Evolutionary conservation across 805 yeast genomes (phyloP).

Genomic region (Sugiyamaella lignohabitans): DNA sequence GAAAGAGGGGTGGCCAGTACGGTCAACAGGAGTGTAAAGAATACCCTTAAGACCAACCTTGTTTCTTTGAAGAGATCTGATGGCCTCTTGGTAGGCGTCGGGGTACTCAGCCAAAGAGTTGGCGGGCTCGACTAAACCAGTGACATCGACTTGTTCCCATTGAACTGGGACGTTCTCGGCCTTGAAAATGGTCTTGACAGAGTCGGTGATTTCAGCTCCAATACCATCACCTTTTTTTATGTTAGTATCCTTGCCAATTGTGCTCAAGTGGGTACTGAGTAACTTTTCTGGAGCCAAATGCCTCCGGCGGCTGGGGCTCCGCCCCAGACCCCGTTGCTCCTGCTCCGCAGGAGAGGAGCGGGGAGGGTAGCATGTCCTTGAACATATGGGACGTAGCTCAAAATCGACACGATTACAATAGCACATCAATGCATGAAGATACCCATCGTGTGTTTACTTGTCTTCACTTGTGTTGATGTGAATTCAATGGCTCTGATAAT

Average conservation of each 20-base stretch:
- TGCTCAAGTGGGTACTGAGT: neutral
- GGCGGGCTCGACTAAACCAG: conserved; percentile 42
- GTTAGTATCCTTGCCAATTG: conserved; percentile 4
- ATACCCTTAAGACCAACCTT: conserved; percentile 96
- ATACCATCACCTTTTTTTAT: conserved; percentile 75
- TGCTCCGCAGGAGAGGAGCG: neutral
- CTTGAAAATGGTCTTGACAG: conserved; percentile 84
- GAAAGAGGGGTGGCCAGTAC: conserved; percentile 73
- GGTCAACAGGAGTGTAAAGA: conserved; percentile 81
- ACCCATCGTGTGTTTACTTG: too few relatives aligned
- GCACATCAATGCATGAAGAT: too few relatives aligned
- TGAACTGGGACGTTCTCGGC: conserved; percentile 87
- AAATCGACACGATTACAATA: too few relatives aligned
- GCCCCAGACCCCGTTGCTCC: too few relatives aligned
- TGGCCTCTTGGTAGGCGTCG: conserved; percentile 73
- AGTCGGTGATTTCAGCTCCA: conserved; percentile 91
- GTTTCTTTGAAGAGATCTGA: conserved; percentile 87
- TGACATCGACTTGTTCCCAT: conserved; percentile 68
- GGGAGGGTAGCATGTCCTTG: neutral
- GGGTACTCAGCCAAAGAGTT: conserved; percentile 36
- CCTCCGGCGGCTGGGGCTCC: too few relatives aligned
- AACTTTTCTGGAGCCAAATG: neutral
- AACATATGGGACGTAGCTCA: too few relatives aligned
- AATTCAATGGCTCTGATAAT: too few relatives aligned
- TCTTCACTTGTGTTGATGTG: too few relatives aligned